Base-by-base conservation (phyloP, 2,329 filamentous ascomycete species). In the Nemania bipapillata region DNA sequence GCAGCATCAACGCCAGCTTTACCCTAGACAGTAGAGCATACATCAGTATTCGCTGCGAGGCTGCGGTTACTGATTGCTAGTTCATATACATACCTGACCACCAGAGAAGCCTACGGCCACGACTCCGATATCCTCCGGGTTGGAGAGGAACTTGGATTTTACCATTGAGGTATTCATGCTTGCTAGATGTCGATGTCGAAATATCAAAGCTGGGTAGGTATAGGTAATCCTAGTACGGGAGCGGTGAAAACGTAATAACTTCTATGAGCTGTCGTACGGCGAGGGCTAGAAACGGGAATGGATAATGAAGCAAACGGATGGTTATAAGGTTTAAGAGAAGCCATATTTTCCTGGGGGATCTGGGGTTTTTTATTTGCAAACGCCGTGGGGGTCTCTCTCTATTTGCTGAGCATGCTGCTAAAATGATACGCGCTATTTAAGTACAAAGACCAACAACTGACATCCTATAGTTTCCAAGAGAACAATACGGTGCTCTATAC, bases 81-180 rank as follows among this genome's bases (percentile, higher is more conserved):
- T 28, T 47, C 6, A 12, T 45, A 8, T 53, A 50, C 85, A 75
- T 89, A 96, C 94, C 89, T 97, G 96, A 65, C 96, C 96, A 73
- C 95, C 95, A 62, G 94, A 97, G 85, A 98, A 99, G 71, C 95
- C 95, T 42, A 98, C 96, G 57, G 95, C 94, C 42, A 98, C 93
- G 65, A 99, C 88, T 70, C 95, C 96, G 72, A 99, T 86, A 77
- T 98, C 90, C 77, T 92, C 86, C 35, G 90, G 88, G 78, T 90
- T 86, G 72, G 90, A 86, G 74, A 98, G 91, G 84, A 97, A 98
- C 78, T 91, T 94, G 79, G 85, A 86, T 73, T 83, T 79, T 72
- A 88, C 79, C 79, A 85, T 84, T 64, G 85, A 84, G 61, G 85
- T 86, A 75, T 86, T 84, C 83, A 87, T 86, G n/a, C 30, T 70